Evolutionary conservation across 129 eudicot species (phyloP).

Genomic region (Artemisia argyi): DNA sequence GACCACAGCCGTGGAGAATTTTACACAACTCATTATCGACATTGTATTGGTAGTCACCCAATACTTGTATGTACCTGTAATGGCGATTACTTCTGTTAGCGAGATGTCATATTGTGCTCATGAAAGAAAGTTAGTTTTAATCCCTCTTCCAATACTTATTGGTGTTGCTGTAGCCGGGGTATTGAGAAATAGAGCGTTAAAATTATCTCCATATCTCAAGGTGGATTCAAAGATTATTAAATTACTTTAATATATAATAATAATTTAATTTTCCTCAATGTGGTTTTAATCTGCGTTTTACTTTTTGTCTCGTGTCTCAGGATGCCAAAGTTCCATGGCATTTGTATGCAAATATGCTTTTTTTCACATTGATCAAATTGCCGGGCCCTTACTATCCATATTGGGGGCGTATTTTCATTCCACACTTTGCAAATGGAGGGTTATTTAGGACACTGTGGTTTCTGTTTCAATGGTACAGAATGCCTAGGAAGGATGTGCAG

Average conservation of each 20-base stretch:
- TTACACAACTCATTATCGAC: constrained; percentile 74
- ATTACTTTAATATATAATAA: not conserved
- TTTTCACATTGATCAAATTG: constrained; percentile 76
- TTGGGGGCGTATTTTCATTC: constrained; percentile 90
- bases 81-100: constrained; percentile 67
- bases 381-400: constrained; percentile 92
- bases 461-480: constrained; percentile 57
- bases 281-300: not conserved
- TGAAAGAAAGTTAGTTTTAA: constrained; percentile 60
- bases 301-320: constrained; percentile 12
- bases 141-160: constrained; percentile 65
- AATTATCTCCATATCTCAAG: constrained; percentile 74
- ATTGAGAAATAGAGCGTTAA: constrained; percentile 59
- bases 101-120: constrained; percentile 91
- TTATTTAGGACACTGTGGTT: constrained; percentile 76
- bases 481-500: constrained; percentile 41
- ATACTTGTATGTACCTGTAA: constrained; percentile 59
- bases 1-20: constrained; percentile 60
- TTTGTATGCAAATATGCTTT: constrained; percentile 47
- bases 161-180: constrained; percentile 73
- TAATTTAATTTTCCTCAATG: not conserved
- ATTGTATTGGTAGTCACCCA: constrained; percentile 56
- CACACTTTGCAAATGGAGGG: constrained; percentile 90
- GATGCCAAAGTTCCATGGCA: constrained; percentile 59
- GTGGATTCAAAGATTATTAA: constrained; percentile 34